These are phyloP conservation scores for Metschnikowia baotianmanensis DNA, from an alignment of 805 yeast species.

Conservation along the genomic window DNA sequence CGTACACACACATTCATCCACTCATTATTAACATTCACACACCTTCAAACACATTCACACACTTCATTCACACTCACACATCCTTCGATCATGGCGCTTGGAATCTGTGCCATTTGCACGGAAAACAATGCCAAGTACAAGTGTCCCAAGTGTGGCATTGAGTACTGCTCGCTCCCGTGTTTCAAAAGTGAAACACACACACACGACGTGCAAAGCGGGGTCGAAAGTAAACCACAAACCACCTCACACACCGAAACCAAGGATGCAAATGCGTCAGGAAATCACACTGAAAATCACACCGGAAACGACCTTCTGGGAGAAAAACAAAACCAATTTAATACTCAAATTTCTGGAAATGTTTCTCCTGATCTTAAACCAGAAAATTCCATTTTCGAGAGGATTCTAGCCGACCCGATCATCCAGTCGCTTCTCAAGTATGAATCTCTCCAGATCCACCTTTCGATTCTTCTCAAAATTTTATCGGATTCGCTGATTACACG, in stretches of 20 bases:
- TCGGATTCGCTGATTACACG: conserved; percentile 46
- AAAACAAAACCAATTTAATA: no score
- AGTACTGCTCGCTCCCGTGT: conserved; percentile 59
- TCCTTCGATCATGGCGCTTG: conserved; percentile 17
- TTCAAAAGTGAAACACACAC: conserved; percentile 47
- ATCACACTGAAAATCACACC: no score
- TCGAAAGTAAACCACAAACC: no score
- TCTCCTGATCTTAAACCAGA: not conserved
- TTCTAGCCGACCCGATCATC: conserved; percentile 43
- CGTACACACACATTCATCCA: no score
- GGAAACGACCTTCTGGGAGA: no score
- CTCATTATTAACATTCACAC: no score
- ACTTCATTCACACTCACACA: no score
- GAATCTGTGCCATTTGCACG: conserved; percentile 40
- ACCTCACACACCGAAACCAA: not conserved
- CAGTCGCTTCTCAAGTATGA: conserved; percentile 47
- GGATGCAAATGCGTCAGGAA: not conserved
- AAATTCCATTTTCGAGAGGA: conserved; percentile 7
- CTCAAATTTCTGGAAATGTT: no score
- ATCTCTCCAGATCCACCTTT: conserved; percentile 55
- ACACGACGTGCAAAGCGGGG: no score
- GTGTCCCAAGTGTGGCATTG: conserved; percentile 51
- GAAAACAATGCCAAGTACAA: conserved; percentile 45
- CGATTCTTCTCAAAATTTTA: conserved; percentile 46
- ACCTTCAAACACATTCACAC: no score